Conservation (phyloP, 192 early-diverging fungal species). For the Phycomyces blakesleeanus region DNA sequence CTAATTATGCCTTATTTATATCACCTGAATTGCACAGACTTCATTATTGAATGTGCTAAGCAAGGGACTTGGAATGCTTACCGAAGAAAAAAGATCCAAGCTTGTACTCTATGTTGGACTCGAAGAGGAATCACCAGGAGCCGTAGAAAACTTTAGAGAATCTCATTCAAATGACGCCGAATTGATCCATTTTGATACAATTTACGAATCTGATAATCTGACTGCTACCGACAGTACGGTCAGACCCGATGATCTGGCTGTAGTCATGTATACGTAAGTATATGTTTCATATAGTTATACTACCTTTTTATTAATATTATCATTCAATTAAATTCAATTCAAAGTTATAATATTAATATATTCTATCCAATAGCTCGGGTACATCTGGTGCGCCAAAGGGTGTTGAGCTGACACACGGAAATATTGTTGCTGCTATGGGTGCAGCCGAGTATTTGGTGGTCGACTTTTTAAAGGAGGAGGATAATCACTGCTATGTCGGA, state of each 20-base stretch:
- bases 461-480: constrained; percentile 22
- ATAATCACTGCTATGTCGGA: constrained; percentile 42
- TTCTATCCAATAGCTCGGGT: constrained; percentile 55
- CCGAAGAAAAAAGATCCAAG: constrained; percentile 36
- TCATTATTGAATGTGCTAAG: constrained; percentile 20
- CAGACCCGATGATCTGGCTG: constrained; percentile 38
- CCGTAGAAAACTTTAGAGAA: constrained; percentile 6
- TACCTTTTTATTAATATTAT: too few relatives aligned
- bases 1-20: constrained; percentile 5
- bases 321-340: too few relatives aligned
- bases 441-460: constrained; percentile 29
- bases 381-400: constrained; percentile 76
- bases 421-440: constrained; percentile 60
- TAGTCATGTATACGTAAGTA: constrained; percentile 56
- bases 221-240: neutral
- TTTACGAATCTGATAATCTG: neutral
- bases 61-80: constrained; percentile 21
- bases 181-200: neutral
- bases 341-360: too few relatives aligned
- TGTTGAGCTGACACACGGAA: constrained; percentile 62
- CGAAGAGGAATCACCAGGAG: constrained; percentile 28
- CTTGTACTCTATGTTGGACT: constrained; percentile 61
- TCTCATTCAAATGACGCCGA: constrained; percentile 1
- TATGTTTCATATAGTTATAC: neutral
- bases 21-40: constrained; percentile 11